A percentile compares a stretch with the other conserved stretches of the same genome.
phyloP scores from a whole-genome alignment of 768 basidiomycete genomes.

The Porpolomopsis calyptriformis region DNA sequence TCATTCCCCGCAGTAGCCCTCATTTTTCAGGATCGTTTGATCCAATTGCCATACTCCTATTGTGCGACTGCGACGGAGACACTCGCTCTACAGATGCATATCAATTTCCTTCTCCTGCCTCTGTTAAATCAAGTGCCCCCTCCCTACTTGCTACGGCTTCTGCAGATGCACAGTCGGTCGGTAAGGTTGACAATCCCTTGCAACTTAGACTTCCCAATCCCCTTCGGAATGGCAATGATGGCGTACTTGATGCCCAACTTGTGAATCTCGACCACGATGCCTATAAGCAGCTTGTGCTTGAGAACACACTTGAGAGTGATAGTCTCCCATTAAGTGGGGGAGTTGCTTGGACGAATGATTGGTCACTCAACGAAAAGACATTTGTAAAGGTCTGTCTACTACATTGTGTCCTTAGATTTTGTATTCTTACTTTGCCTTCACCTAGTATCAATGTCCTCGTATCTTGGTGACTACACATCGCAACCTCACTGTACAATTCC shows the following conservation, averaged over 20 bases:
- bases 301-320: slow-evolving; percentile 13
- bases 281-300: slow-evolving; percentile 31
- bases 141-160: slow-evolving; percentile 14
- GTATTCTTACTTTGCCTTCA: not conserved
- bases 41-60: slow-evolving; percentile 54
- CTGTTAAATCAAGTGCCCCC: slow-evolving; percentile 10
- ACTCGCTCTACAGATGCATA: slow-evolving; percentile 48
- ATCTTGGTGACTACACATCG: slow-evolving; percentile 53
- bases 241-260: slow-evolving; percentile 34
- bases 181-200: slow-evolving; percentile 30
- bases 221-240: slow-evolving; percentile 28
- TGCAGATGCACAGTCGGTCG: slow-evolving; percentile 30
- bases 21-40: slow-evolving; percentile 61
- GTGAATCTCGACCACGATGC: slow-evolving; percentile 35
- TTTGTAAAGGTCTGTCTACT: slow-evolving; percentile 40
- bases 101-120: slow-evolving; percentile 59
- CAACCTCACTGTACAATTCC: slow-evolving; percentile 59
- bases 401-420: not conserved
- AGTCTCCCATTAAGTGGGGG: slow-evolving; percentile 40
- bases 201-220: slow-evolving; percentile 25
- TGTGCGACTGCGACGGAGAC: slow-evolving; percentile 40
- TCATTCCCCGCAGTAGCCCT: slow-evolving; percentile 60
- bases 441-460: slow-evolving; percentile 51
- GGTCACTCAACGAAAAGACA: slow-evolving; percentile 37
- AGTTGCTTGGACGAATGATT: slow-evolving; percentile 45